These are phyloP conservation scores for Chlorella sp. DNA, from an alignment of 139 green algal species.

Conservation along the genomic window DNA sequence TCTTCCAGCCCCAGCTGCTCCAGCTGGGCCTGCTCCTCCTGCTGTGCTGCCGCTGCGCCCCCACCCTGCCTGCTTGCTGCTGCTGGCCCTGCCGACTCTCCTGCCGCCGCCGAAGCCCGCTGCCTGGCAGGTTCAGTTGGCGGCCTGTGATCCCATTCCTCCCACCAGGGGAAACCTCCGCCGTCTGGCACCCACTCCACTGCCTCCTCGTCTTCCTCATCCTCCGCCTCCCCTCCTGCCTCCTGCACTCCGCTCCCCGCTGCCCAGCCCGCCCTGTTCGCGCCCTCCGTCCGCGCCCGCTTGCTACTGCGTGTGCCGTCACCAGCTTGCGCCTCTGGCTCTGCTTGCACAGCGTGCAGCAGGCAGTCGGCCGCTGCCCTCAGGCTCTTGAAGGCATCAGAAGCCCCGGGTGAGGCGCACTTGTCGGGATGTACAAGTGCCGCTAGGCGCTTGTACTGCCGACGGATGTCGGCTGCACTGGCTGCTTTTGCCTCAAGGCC, in stretches of 20 bases:
- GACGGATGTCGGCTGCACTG: not conserved
- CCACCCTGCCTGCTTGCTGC: not conserved
- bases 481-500: not conserved
- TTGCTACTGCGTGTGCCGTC: not conserved
- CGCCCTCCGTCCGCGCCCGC: not conserved
- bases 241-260: not conserved
- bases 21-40: not conserved
- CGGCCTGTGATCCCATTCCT: constrained; percentile 19
- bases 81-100: not conserved
- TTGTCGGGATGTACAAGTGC: constrained; percentile 56
- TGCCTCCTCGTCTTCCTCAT: not conserved
- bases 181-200: not conserved
- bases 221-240: not conserved
- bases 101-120: not conserved
- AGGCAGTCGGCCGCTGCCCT: constrained; percentile 5
- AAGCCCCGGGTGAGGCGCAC: constrained; percentile 26
- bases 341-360: not conserved
- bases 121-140: not conserved
- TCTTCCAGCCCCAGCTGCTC: constrained; percentile 18
- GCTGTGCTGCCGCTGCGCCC: not conserved
- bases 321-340: not conserved
- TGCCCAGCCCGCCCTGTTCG: not conserved
- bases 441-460: constrained; percentile 43
- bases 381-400: constrained; percentile 36
- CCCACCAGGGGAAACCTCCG: constrained; percentile 39